These are phyloP conservation scores for Tolypocladium endophyticum DNA, from an alignment of 2,329 filamentous ascomycete species.

Conservation along the genomic window DNA sequence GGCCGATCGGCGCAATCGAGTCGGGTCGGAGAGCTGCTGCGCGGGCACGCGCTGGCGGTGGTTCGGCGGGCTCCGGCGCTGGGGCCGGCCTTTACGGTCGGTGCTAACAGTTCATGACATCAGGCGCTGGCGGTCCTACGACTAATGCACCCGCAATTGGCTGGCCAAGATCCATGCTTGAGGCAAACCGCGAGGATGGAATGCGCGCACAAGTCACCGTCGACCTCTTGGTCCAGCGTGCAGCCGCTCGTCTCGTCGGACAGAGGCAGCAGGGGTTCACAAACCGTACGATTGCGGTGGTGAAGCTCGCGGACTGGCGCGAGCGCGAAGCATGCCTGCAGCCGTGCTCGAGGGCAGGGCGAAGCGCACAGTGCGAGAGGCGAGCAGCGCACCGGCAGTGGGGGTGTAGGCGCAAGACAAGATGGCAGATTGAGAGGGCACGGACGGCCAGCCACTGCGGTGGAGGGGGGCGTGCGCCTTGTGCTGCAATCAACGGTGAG, in stretches of 20 bases:
- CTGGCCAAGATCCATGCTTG: not conserved
- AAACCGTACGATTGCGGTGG: not conserved
- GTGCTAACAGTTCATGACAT: not conserved
- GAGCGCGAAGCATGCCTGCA: not conserved
- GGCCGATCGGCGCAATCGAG: not conserved
- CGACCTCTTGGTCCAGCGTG: not conserved
- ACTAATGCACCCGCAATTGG: not conserved
- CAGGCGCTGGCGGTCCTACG: not conserved
- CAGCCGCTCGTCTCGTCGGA: not conserved
- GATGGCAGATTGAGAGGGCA: not conserved
- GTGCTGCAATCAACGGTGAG: not conserved
- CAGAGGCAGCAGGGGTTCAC: not conserved
- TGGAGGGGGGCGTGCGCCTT: not conserved
- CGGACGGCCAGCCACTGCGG: not conserved
- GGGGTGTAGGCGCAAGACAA: not conserved
- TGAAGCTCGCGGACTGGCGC: not conserved
- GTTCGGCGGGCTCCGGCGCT: not conserved
- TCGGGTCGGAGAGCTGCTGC: not conserved
- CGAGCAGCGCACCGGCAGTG: not conserved
- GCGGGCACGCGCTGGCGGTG: not conserved
- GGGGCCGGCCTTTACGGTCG: slow-evolving; percentile 1
- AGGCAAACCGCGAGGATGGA: not conserved
- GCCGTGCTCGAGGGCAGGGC: not conserved
- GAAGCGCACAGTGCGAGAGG: not conserved
- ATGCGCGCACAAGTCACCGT: not conserved